Percentiles rank a stretch among this genome's conserved stretches.
These are phyloP conservation scores for Penicillium olsonii DNA, from an alignment of 2,329 filamentous ascomycete genomes.

Conservation along the genomic window DNA sequence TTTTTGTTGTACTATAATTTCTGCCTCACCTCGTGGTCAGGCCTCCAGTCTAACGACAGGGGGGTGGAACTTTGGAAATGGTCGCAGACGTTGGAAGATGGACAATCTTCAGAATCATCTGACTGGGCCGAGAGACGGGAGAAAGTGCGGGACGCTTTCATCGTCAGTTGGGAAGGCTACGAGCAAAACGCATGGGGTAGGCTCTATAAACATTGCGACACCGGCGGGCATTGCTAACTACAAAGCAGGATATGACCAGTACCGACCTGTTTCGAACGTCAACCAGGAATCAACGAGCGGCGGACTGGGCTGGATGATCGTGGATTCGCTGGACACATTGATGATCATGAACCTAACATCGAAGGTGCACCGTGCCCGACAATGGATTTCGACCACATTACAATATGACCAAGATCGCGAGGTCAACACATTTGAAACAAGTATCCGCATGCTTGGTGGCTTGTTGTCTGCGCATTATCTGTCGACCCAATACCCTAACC, in stretches of 20 bases:
- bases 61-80: conserved; percentile 56
- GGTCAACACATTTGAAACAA: conserved; percentile 97
- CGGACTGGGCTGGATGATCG: conserved; percentile 96
- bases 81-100: conserved; percentile 54
- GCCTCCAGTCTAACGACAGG: conserved; percentile 35
- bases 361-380: conserved; percentile 76
- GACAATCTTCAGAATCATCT: conserved; percentile 42
- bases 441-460: conserved; percentile 94
- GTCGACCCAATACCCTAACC: conserved; percentile 76
- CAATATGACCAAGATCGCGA: conserved; percentile 91
- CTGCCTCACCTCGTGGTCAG: conserved; percentile 17
- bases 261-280: conserved; percentile 76
- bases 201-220: conserved; percentile 32
- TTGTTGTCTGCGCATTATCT: conserved; percentile 92
- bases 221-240: background rate
- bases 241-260: conserved; percentile 65
- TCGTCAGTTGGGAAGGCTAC: conserved; percentile 90
- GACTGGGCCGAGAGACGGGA: conserved; percentile 80
- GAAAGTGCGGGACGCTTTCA: conserved; percentile 84
- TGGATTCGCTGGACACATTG: conserved; percentile 92
- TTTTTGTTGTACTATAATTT: conserved; percentile 66
- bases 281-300: conserved; percentile 82
- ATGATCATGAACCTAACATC: conserved; percentile 97
- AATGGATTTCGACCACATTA: conserved; percentile 82
- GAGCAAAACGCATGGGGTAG: conserved; percentile 91